Base-by-base conservation (phyloP, 2,329 filamentous ascomycete genomes). In the Colletotrichum neosansevieriae region DNA sequence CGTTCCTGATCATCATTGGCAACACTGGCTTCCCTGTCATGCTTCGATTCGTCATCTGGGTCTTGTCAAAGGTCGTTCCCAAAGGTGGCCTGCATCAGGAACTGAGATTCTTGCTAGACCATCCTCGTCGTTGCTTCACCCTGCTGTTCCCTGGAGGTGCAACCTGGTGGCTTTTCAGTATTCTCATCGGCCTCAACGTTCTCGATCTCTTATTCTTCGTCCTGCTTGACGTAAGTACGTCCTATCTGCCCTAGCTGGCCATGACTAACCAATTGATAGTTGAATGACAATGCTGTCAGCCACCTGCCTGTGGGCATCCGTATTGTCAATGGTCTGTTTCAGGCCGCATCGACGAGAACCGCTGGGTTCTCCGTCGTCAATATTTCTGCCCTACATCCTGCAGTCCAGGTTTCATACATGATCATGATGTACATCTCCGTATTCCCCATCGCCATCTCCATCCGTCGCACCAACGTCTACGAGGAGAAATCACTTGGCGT, bases 371-470 rank as follows among this genome's bases (percentile, higher is more conserved):
- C 92, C 1, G 92, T 92, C 34, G 88, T 98, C 73, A 94, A 91
- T 76, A 82, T 98, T 44, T 83, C 92, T 2, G 81, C 87, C 0
- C 83, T 99, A 2, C 94, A 98, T 72, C 94, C 96, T 1, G 96
- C 92, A 3, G 93, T 98, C 66, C 94, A 97, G 75, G 94, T 97
- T 13, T 93, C 94, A 24, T 98, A 98, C 81, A 84, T 98, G 79
- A 91, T 98, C 79, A 98, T 98, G 96, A 98, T 98, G 96, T 98
- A 98, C 79, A 97, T 98, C 70, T 97, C 94, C 66, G 93, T 98
- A 68, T 97, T 97, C 74, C 95, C 95, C 5, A 97, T 98, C 73
- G 95, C 96, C 76, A 98, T 98, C 74, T 96, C 93, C 6, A 92
- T 98, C 74, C 94, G 95, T 60, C 87, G 93, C 71, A 98, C 95